Conservation (phyloP, 83 land plant species). For the Picea abies region DNA sequence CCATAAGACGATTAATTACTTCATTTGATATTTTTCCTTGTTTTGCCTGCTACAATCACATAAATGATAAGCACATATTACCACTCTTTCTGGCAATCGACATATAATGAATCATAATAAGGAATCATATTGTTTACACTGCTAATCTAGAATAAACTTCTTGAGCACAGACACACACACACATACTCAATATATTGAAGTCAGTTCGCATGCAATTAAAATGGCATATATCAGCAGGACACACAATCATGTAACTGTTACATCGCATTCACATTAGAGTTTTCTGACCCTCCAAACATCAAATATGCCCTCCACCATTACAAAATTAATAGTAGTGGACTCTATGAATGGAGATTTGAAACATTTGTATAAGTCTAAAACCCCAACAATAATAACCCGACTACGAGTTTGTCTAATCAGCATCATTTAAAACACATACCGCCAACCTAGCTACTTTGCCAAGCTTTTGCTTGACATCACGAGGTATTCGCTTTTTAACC, state of each 20-base stretch:
- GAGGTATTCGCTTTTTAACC: constrained; percentile 84
- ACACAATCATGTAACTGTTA: neutral
- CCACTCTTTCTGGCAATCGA: neutral
- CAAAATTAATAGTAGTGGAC: neutral
- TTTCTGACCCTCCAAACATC: neutral
- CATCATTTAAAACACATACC: constrained; percentile 38
- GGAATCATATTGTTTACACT: neutral
- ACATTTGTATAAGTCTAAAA: too few relatives aligned
- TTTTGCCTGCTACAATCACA: constrained; percentile 62
- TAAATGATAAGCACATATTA: neutral
- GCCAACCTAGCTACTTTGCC: constrained; percentile 98
- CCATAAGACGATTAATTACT: constrained; percentile 77
- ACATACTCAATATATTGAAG: neutral
- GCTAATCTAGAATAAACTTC: neutral
- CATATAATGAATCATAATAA: neutral
- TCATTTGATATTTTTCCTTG: constrained; percentile 88
- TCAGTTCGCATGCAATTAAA: neutral
- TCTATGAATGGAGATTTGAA: neutral
- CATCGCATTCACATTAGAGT: neutral
- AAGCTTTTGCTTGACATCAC: constrained; percentile 89
- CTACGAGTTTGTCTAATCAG: neutral
- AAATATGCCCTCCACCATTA: neutral
- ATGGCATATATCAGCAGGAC: neutral
- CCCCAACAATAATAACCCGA: too few relatives aligned
- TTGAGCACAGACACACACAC: too few relatives aligned